phyloP scores from a whole-genome alignment of 805 yeast species.

The Starmera dryadoides region DNA sequence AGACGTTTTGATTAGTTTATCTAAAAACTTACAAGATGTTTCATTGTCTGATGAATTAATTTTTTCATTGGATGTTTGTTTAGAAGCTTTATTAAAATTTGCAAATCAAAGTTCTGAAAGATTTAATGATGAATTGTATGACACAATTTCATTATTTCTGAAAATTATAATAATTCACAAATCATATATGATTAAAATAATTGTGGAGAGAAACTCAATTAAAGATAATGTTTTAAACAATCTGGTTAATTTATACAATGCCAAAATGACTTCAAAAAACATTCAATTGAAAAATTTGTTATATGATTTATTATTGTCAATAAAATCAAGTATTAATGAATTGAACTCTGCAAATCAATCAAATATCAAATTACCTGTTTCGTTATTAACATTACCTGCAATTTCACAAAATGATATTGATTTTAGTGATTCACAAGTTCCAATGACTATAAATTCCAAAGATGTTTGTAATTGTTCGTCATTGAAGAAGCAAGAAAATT shows the following conservation, averaged over 20 bases:
- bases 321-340: constrained; percentile 31
- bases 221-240: constrained; percentile 40
- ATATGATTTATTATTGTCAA: constrained; percentile 50
- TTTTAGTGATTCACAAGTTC: no score
- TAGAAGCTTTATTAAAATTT: constrained; percentile 28
- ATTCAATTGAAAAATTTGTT: constrained; percentile 47
- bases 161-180: constrained; percentile 55
- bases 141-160: constrained; percentile 39
- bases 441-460: no score
- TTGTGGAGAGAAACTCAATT: constrained; percentile 33
- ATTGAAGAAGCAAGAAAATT: constrained; percentile 1
- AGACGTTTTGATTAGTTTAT: constrained; percentile 11
- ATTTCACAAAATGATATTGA: constrained; percentile 8
- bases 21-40: constrained; percentile 8
- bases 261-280: constrained; percentile 34
- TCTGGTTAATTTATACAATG: constrained; percentile 37
- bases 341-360: constrained; percentile 19
- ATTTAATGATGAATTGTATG: constrained; percentile 6
- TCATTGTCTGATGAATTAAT: constrained; percentile 28
- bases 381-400: constrained; percentile 16
- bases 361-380: constrained; percentile 19
- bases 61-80: constrained; percentile 30
- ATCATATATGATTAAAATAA: constrained; percentile 37
- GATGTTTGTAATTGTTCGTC: no score
- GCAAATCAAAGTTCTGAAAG: constrained; percentile 12